Conservation (phyloP, 2,329 filamentous ascomycete genomes). For the Colletotrichum abscissum region DNA sequence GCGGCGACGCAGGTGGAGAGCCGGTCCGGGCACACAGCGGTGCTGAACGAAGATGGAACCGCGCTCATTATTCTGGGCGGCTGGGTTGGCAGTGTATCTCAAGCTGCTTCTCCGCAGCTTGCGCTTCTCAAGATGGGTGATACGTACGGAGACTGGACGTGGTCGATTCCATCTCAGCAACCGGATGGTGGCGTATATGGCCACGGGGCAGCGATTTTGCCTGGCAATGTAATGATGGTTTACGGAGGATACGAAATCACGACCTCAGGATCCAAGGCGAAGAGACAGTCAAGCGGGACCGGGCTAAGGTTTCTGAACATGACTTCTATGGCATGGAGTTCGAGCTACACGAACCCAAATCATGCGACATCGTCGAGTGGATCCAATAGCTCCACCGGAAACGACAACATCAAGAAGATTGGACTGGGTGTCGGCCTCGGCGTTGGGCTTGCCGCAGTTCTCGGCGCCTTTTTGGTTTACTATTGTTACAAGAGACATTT, state of each 20-base stretch:
- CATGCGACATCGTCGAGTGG: slow-evolving; percentile 28
- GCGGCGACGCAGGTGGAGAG: slow-evolving; percentile 68
- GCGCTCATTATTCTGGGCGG: slow-evolving; percentile 86
- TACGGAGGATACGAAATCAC: slow-evolving; percentile 70
- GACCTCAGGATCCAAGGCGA: slow-evolving; percentile 43
- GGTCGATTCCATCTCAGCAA: slow-evolving; percentile 70
- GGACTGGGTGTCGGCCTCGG: slow-evolving; percentile 75
- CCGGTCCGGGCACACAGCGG: slow-evolving; percentile 88
- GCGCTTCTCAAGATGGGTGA: slow-evolving; percentile 80
- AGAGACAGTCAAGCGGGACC: slow-evolving; percentile 45
- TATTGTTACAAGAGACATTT: slow-evolving; percentile 60
- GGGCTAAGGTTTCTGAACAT: slow-evolving; percentile 65
- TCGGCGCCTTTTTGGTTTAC: slow-evolving; percentile 58
- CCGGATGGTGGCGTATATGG: slow-evolving; percentile 67
- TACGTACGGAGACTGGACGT: slow-evolving; percentile 80
- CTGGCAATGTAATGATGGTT: slow-evolving; percentile 76
- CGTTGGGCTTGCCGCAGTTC: slow-evolving; percentile 66
- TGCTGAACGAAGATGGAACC: slow-evolving; percentile 81
- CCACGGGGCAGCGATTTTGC: slow-evolving; percentile 71
- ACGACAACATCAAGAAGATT: slow-evolving; percentile 53
- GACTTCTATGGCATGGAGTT: slow-evolving; percentile 65
- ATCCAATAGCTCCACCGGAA: not conserved
- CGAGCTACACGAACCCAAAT: slow-evolving; percentile 60
- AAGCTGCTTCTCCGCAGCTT: slow-evolving; percentile 84
- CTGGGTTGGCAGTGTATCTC: slow-evolving; percentile 86